A percentile compares a stretch with the other conserved stretches of the same genome.
These are phyloP conservation scores for Trichoderma harzianum DNA, from an alignment of 2,329 filamentous ascomycete species.

Conservation along the genomic window DNA sequence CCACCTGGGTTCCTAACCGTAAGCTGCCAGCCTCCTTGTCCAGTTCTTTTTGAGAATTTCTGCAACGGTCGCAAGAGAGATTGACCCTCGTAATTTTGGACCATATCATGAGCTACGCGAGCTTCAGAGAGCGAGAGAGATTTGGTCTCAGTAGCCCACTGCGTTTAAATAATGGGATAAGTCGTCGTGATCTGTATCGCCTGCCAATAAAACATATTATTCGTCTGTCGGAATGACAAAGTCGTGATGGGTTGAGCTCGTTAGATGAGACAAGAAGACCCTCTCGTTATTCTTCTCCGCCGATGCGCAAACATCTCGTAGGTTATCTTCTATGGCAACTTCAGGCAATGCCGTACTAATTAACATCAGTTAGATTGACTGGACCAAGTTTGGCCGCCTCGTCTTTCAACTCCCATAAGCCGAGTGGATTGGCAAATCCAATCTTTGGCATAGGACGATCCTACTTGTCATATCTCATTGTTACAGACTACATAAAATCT, in stretches of 20 bases:
- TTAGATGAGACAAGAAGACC: conserved; percentile 35
- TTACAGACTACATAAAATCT: too few relatives aligned
- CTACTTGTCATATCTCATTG: too few relatives aligned
- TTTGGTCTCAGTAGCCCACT: conserved; percentile 28
- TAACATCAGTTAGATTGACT: conserved; percentile 31
- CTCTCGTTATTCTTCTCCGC: conserved; percentile 27
- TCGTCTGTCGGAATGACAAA: conserved; percentile 26
- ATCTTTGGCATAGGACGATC: too few relatives aligned
- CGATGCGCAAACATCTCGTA: conserved; percentile 29
- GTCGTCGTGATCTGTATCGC: conserved; percentile 28
- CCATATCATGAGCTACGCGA: conserved; percentile 28
- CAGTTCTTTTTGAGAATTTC: not conserved
- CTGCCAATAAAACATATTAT: conserved; percentile 21
- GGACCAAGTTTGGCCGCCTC: conserved; percentile 30
- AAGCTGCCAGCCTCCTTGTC: conserved; percentile 25
- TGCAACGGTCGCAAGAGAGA: conserved; percentile 30
- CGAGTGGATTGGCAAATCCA: conserved; percentile 25
- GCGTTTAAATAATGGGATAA: conserved; percentile 34
- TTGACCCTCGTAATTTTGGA: conserved; percentile 35
- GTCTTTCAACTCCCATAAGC: conserved; percentile 31
- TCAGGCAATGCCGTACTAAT: conserved; percentile 37
- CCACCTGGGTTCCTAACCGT: conserved; percentile 28
- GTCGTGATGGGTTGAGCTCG: conserved; percentile 36
- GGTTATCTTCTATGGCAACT: conserved; percentile 31
- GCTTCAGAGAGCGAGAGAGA: conserved; percentile 30